phyloP scores from a whole-genome alignment of 2,329 filamentous ascomycete genomes.

The Calonectria honghensis region DNA sequence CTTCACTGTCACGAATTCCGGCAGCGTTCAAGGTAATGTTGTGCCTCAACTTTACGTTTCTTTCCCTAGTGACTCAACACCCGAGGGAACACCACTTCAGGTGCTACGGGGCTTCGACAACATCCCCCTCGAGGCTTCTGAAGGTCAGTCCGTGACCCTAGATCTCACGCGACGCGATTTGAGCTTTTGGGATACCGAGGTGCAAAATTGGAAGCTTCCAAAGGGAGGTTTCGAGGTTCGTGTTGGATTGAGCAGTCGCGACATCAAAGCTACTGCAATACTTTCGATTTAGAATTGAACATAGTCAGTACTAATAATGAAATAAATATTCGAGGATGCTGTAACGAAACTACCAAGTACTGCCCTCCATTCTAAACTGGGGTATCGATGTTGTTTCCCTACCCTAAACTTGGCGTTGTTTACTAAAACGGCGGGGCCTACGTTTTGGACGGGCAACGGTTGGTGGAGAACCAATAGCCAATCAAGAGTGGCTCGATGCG shows the following conservation, averaged over 20 bases:
- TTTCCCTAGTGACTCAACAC: slow-evolving; percentile 60
- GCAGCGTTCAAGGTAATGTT: slow-evolving; percentile 66
- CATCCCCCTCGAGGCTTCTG: slow-evolving; percentile 63
- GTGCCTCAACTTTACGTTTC: slow-evolving; percentile 74
- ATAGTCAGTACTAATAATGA: neutral
- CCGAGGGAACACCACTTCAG: slow-evolving; percentile 66
- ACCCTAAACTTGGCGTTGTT: neutral
- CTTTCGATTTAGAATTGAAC: neutral
- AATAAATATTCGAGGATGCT: neutral
- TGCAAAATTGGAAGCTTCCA: slow-evolving; percentile 14
- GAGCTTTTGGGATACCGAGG: slow-evolving; percentile 66
- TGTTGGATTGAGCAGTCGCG: neutral
- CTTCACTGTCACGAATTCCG: slow-evolving; percentile 71
- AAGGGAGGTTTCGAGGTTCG: slow-evolving; percentile 1
- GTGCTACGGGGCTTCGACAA: slow-evolving; percentile 73
- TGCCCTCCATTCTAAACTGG: neutral
- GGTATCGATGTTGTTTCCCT: neutral
- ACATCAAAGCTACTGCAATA: neutral
- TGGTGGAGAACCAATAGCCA: neutral
- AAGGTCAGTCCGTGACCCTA: slow-evolving; percentile 65
- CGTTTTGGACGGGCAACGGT: neutral
- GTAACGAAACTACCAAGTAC: neutral
- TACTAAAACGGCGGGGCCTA: neutral
- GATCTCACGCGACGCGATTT: slow-evolving; percentile 68
- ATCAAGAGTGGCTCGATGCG: neutral